Evolutionary conservation across 1,284 basidiomycete species (phyloP), one percentile per base, ranked within the genome.

Genomic region (Papiliotrema laurentii): DNA sequence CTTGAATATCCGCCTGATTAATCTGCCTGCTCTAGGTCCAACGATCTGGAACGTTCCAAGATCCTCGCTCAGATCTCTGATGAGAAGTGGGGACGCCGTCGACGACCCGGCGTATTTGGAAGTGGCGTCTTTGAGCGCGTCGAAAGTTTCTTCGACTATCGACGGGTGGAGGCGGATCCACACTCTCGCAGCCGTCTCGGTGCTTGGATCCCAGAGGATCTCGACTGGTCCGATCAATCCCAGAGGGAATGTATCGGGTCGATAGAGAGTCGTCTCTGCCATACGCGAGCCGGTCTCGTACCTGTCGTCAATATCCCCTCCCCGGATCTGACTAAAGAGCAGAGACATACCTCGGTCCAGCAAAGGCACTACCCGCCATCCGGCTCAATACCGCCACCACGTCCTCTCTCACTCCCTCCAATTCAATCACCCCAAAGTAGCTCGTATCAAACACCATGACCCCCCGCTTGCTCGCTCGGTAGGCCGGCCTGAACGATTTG

Each of bases 391-490:
- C 61, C 5, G 60, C 51, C 35, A 79, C 75, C 1, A 96, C 64
- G 1, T 81, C 69, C 0, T 66, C 63, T 56, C 85, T 77, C 1
- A 78, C 75, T 1, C 87, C 88, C 47, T 77, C 78, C 4, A 96
- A 64, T 64, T 92, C 84, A 16, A 93, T 78, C 4, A 84, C 77
- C 0, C 82, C 81, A 57, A 80, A 80, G 69, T 94, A 96, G 5
- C 89, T 92, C 0, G 85, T 84, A 63, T 97, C 92, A 51, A 91
- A 87, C 0, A 93, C 70, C 46, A 92, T 89, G 1, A 84, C 84
- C 1, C 84, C 86, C 58, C 89, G 87, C 11, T 85, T 71, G 0
- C 89, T 82, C 1, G 92, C 89, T 21, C 92, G 82, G 67, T 92
- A 85, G 2, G 91, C 90, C 0, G 92, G 83, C 22, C 92, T 79